Evolutionary conservation across 2,329 filamentous ascomycete species (phyloP).

Genomic region (Fusarium abutilonis): DNA sequence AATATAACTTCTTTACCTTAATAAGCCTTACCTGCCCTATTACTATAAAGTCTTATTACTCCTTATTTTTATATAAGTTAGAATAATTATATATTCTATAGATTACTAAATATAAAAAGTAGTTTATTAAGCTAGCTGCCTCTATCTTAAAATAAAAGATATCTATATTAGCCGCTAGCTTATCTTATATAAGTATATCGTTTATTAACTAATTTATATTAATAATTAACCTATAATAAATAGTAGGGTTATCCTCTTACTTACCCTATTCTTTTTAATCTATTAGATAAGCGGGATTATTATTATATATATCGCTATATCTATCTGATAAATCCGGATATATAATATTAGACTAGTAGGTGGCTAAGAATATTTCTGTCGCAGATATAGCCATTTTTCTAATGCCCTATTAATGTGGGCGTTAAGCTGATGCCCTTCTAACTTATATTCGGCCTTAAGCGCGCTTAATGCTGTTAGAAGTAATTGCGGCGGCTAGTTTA

Average conservation of each 20-base stretch:
- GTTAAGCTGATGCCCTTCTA: constrained; percentile 1
- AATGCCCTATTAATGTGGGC: background rate
- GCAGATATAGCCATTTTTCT: background rate
- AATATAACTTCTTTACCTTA: too few relatives aligned
- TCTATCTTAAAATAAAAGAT: constrained; percentile 17
- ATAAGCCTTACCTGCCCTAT: too few relatives aligned
- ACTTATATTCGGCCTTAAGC: constrained; percentile 1
- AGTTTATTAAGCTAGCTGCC: constrained; percentile 1
- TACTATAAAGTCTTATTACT: too few relatives aligned
- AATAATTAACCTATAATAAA: background rate
- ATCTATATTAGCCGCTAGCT: background rate
- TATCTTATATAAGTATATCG: constrained; percentile 14
- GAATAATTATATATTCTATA: constrained; percentile 53
- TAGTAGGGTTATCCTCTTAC: background rate
- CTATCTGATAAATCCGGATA: background rate
- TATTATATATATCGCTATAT: background rate
- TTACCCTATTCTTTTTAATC: accelerated
- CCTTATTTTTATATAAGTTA: constrained; percentile 46
- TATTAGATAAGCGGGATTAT: background rate
- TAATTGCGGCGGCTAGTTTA: constrained; percentile 26
- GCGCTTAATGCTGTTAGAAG: background rate
- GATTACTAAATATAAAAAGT: constrained; percentile 48
- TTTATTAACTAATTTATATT: background rate
- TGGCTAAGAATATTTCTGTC: background rate
- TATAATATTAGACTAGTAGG: background rate